Percentiles rank a stretch among this genome's conserved stretches.
These are phyloP conservation scores for Kluyveromyces sp. DNA, from an alignment of 1,139 yeast genomes.

Conservation along the genomic window DNA sequence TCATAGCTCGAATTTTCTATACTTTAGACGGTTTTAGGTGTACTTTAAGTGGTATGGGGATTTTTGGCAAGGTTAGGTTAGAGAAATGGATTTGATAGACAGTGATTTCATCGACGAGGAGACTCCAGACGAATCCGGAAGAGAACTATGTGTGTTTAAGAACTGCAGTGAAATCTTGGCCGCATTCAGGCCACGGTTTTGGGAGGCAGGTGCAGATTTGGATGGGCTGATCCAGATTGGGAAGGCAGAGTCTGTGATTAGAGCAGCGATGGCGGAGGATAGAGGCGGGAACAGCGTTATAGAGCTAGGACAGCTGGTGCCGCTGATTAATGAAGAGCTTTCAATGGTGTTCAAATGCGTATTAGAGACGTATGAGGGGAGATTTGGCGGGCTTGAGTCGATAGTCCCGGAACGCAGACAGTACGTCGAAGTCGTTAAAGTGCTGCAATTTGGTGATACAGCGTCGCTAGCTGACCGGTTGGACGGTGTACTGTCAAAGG, in stretches of 20 bases:
- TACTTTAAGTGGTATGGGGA: too few relatives aligned
- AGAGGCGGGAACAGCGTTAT: neutral
- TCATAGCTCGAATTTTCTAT: too few relatives aligned
- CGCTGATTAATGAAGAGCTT: slow-evolving; percentile 1
- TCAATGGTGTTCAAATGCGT: slow-evolving; percentile 1
- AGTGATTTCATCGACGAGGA: neutral
- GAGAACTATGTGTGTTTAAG: neutral
- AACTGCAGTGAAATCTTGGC: neutral
- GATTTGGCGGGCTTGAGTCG: neutral
- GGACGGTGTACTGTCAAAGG: slow-evolving; percentile 33
- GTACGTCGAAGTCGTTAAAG: slow-evolving; percentile 2
- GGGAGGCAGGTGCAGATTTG: neutral
- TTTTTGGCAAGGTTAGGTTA: slow-evolving; percentile 12
- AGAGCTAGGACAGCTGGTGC: slow-evolving; percentile 2
- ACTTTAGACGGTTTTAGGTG: too few relatives aligned
- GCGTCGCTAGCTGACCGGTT: neutral
- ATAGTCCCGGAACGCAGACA: neutral
- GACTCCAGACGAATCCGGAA: neutral
- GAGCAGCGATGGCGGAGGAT: neutral
- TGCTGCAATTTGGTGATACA: neutral
- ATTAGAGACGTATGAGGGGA: neutral
- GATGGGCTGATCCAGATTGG: slow-evolving; percentile 2
- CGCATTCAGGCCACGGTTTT: neutral
- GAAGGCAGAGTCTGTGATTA: neutral
- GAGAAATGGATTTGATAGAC: neutral